Evolutionary conservation across 306 rosid species (phyloP).

Genomic region (Albizia julibrissin): DNA sequence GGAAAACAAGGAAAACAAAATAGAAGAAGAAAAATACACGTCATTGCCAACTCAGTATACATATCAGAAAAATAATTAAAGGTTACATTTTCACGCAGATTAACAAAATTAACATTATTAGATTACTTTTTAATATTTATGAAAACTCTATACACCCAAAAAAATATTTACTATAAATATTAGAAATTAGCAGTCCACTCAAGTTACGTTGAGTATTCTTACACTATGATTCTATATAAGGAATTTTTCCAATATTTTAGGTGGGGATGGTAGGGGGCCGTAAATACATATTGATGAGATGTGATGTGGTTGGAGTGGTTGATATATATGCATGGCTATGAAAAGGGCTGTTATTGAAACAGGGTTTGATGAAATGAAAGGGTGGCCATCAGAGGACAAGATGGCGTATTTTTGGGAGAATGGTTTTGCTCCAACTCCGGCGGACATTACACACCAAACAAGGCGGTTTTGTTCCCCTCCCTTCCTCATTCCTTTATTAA

Average conservation of each 20-base stretch:
- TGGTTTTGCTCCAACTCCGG: conserved; percentile 29
- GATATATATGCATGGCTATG: neutral
- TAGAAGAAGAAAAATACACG: neutral
- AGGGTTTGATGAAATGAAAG: neutral
- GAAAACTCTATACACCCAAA: no score
- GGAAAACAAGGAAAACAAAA: neutral
- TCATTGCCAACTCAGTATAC: no score
- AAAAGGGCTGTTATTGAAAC: neutral
- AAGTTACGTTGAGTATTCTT: no score
- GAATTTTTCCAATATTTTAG: no score
- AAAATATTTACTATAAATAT: no score
- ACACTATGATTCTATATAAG: no score
- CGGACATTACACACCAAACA: conserved; percentile 26
- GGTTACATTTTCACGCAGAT: no score
- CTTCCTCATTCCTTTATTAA: neutral
- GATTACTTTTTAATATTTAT: no score
- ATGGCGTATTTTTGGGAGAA: conserved; percentile 36
- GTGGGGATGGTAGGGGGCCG: neutral
- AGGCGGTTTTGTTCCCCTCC: neutral
- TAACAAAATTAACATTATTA: no score
- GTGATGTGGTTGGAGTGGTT: neutral
- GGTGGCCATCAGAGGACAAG: neutral
- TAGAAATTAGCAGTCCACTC: no score
- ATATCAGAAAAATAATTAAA: no score
- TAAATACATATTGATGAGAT: neutral